Evolutionary conservation across 192 early-diverging fungal species (phyloP).

Genomic region (Haplosporangium gracile): DNA sequence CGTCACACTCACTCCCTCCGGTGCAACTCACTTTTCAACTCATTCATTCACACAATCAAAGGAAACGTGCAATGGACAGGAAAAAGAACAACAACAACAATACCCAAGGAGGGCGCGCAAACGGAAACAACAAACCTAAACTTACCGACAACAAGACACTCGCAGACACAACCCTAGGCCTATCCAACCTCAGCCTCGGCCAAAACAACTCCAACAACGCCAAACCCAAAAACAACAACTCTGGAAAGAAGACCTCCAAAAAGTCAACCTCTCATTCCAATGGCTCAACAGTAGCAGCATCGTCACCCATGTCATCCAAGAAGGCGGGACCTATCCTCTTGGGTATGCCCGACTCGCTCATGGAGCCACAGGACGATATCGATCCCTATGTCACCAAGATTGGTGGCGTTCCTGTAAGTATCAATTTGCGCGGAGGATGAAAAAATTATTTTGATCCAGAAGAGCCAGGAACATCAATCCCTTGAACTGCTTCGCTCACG

Average conservation of each 20-base stretch:
- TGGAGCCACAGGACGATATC: slow-evolving; percentile 57
- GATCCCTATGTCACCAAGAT: slow-evolving; percentile 76
- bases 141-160: background rate
- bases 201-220: background rate
- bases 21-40: background rate
- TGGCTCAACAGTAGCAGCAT: background rate
- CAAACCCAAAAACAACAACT: slow-evolving; percentile 17
- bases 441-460: background rate
- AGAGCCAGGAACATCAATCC: background rate
- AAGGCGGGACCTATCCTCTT: slow-evolving; percentile 57
- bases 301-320: slow-evolving; percentile 28
- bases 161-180: slow-evolving; percentile 4
- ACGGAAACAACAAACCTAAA: background rate
- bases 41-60: background rate
- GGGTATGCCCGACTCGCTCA: slow-evolving; percentile 63
- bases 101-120: slow-evolving; percentile 9
- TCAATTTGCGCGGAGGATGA: background rate
- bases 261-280: slow-evolving; percentile 3
- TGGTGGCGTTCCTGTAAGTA: slow-evolving; percentile 73
- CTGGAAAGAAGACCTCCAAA: slow-evolving; percentile 22
- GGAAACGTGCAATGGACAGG: slow-evolving; percentile 11
- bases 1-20: background rate
- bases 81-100: slow-evolving; percentile 8
- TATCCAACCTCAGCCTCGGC: slow-evolving; percentile 20
- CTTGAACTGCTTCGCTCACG: background rate